A percentile compares a stretch with the other conserved stretches of the same genome.
phyloP scores from a whole-genome alignment of 495 filamentous ascomycete species.

The Lepidopterella palustris region DNA sequence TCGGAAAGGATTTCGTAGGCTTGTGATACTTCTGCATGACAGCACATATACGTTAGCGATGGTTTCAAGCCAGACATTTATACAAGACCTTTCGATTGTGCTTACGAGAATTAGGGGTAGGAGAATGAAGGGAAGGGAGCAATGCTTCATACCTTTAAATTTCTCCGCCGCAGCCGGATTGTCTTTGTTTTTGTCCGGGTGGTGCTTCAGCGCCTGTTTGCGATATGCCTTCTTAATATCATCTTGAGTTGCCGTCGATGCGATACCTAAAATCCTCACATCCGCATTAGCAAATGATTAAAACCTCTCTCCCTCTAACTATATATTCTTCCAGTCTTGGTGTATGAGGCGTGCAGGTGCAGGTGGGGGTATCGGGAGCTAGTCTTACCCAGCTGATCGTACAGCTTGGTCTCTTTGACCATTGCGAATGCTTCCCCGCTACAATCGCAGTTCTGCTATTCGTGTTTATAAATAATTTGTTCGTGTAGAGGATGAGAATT shows the following conservation, averaged over 20 bases:
- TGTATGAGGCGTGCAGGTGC: neutral
- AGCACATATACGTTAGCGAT: conserved; percentile 20
- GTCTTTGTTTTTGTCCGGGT: conserved; percentile 97
- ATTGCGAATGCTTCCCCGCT: conserved; percentile 32
- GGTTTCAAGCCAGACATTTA: too few relatives aligned
- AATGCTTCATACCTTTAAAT: conserved; percentile 58
- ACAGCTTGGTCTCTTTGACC: conserved; percentile 41
- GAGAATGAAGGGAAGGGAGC: conserved; percentile 9
- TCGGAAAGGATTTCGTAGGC: conserved; percentile 97
- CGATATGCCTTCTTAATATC: conserved; percentile 97
- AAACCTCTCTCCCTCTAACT: too few relatives aligned
- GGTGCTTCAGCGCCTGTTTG: conserved; percentile 70
- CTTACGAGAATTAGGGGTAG: neutral
- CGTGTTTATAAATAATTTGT: neutral
- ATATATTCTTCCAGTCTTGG: neutral
- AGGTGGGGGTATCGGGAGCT: conserved; percentile 3
- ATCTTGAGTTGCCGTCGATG: conserved; percentile 73
- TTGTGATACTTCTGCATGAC: conserved; percentile 77
- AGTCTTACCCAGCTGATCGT: conserved; percentile 37
- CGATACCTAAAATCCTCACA: conserved; percentile 44
- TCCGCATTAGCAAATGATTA: neutral
- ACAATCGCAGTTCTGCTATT: too few relatives aligned
- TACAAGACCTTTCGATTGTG: neutral
- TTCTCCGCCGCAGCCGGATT: conserved; percentile 76
- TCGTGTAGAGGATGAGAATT: neutral